Base-by-base conservation (phyloP, 2,329 filamentous ascomycete species). In the Xylariales sp. region DNA sequence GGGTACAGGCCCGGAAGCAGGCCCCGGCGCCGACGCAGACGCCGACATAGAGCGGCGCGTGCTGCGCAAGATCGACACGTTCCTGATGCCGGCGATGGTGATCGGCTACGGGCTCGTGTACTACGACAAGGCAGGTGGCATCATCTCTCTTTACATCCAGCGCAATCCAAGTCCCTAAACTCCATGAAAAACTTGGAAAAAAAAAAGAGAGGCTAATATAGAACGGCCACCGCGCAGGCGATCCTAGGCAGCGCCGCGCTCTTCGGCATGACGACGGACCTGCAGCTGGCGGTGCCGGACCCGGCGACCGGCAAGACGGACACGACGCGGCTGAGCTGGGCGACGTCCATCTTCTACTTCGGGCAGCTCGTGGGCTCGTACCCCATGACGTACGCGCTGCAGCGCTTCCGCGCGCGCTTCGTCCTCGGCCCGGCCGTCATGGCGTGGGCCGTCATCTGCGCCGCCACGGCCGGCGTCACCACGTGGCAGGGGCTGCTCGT, bases 321-420 rank as follows among this genome's bases (percentile, higher is more conserved):
- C 75, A 93, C 92, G 0, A 84, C 86, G 0, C 86, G 91, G 10
- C 85, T 94, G 34, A 90, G 86, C 71, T 94, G 91, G 91, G 91
- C 91, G 2, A 93, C 91, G 0, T 93, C 90, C 0, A 83, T 93
- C 74, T 93, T 94, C 81, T 94, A 93, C 81, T 93, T 94, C 72
- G 91, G 91, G 45, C 92, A 92, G 90, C 83, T 94, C 1, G 88
- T 86, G 0, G 91, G 91, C 0, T 81, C 92, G 3, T 93, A 93
- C 69, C 91, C 91, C 1, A 89, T 93, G 86, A 90, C 90, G 0
- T 92, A 91, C 67, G 82, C 87, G 0, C 82, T 93, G 1, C 91
- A 94, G 77, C 86, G 87, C 23, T 91, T 93, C 80, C 83, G 88
- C 67, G 83, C 88, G 1, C 86, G 89, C n/a, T 83, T 85, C 54